phyloP scores from a whole-genome alignment of 139 green algal genomes.

The Chlorella sorokiniana region DNA sequence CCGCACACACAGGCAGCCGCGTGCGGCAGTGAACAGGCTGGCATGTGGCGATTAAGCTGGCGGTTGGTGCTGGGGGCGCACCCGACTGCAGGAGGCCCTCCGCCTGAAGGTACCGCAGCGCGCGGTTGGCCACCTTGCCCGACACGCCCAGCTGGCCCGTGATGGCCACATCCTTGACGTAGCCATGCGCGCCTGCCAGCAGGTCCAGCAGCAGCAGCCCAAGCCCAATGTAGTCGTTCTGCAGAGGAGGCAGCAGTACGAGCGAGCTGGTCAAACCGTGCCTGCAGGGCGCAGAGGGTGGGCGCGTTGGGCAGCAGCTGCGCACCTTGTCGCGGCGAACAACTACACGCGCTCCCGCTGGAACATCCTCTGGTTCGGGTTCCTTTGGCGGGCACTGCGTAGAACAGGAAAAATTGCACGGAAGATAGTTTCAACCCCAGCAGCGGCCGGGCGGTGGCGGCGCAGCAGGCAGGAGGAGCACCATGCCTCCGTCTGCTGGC shows the following conservation, averaged over 20 bases:
- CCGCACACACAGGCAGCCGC: not conserved
- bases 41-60: too few relatives aligned
- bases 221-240: conserved; percentile 34
- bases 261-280: not conserved
- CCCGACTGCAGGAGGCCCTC: conserved; percentile 39
- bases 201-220: conserved; percentile 45
- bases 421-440: too few relatives aligned
- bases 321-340: conserved; percentile 23
- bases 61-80: too few relatives aligned
- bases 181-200: conserved; percentile 40
- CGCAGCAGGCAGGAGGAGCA: too few relatives aligned
- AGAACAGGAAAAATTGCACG: not conserved
- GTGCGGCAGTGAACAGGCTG: not conserved
- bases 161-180: conserved; percentile 45
- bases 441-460: not conserved
- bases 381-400: conserved; percentile 14
- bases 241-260: not conserved
- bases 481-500: too few relatives aligned
- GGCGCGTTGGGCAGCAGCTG: not conserved
- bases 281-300: too few relatives aligned
- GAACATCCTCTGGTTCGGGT: not conserved
- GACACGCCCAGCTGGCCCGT: conserved; percentile 19
- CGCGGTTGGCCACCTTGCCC: conserved; percentile 26
- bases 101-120: conserved; percentile 43
- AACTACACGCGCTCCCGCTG: not conserved